Percentiles rank a stretch among this genome's conserved stretches.
Conservation (phyloP, 768 basidiomycete species). For the Ramaria sp. region DNA sequence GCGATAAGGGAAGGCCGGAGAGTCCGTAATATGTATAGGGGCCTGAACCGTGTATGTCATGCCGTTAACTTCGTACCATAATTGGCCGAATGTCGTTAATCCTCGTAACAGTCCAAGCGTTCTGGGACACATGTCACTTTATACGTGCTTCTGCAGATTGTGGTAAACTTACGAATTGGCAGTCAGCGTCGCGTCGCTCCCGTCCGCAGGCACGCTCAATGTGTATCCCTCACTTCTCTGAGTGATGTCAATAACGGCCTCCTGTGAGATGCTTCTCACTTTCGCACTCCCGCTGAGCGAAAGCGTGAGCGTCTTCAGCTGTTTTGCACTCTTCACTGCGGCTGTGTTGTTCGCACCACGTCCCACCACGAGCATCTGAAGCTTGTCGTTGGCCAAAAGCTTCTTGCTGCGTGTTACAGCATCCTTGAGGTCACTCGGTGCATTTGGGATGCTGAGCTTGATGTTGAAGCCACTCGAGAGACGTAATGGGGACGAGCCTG, state of each 20-base stretch:
- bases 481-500: slow-evolving; percentile 32
- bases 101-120: slow-evolving; percentile 62
- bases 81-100: slow-evolving; percentile 64
- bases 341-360: slow-evolving; percentile 40
- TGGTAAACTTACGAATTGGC: slow-evolving; percentile 34
- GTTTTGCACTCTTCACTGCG: slow-evolving; percentile 28
- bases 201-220: slow-evolving; percentile 43
- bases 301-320: slow-evolving; percentile 34
- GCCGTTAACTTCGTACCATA: slow-evolving; percentile 46
- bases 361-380: slow-evolving; percentile 47
- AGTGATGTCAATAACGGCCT: slow-evolving; percentile 40
- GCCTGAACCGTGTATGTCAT: slow-evolving; percentile 43
- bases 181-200: slow-evolving; percentile 39
- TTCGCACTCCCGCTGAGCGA: slow-evolving; percentile 23
- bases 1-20: slow-evolving; percentile 61
- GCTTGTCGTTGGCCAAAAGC: slow-evolving; percentile 40
- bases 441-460: slow-evolving; percentile 27
- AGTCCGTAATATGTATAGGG: slow-evolving; percentile 48
- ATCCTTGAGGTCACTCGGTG: slow-evolving; percentile 47
- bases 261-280: slow-evolving; percentile 36
- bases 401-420: slow-evolving; percentile 41
- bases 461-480: slow-evolving; percentile 46
- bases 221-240: slow-evolving; percentile 50
- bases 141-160: no score
- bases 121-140: not conserved